Evolutionary conservation across 495 filamentous ascomycete species (phyloP).

Genomic region (Massariosphaeria phaeospora): DNA sequence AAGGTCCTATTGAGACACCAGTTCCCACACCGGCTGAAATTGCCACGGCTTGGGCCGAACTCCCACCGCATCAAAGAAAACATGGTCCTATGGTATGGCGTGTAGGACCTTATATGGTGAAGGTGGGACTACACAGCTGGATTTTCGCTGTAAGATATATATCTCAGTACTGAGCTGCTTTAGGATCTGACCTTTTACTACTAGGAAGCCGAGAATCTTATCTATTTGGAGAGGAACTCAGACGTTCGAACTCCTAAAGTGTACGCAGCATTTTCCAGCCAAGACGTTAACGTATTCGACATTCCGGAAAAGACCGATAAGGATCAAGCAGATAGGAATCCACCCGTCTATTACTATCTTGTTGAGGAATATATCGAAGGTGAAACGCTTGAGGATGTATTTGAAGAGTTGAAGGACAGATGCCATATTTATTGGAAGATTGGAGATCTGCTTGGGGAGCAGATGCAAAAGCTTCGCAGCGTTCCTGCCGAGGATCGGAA

Average conservation of each 20-base stretch:
- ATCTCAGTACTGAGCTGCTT: not conserved
- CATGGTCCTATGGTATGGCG: too few species aligned
- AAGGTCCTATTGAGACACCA: too few species aligned
- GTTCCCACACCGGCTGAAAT: too few species aligned
- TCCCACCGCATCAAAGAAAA: too few species aligned
- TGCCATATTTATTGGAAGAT: not conserved
- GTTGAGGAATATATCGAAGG: constrained; percentile 1
- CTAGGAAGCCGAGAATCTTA: constrained; percentile 1
- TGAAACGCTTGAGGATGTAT: not conserved
- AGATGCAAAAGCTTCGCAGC: not conserved
- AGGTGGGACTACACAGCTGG: not conserved
- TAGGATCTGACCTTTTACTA: not conserved
- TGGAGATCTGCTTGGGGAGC: not conserved
- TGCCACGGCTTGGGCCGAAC: too few species aligned
- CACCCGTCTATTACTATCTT: not conserved
- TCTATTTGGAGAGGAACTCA: constrained; percentile 1
- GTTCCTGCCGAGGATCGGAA: not conserved
- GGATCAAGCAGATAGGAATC: not conserved
- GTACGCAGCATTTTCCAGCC: not conserved
- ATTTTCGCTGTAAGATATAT: not conserved
- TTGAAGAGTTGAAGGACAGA: not conserved
- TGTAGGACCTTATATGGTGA: not conserved
- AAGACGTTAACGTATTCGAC: not conserved
- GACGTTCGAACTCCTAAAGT: not conserved
- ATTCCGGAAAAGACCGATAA: not conserved